Evolutionary conservation across 768 basidiomycete species (phyloP).

Genomic region (Suillus subaureus): DNA sequence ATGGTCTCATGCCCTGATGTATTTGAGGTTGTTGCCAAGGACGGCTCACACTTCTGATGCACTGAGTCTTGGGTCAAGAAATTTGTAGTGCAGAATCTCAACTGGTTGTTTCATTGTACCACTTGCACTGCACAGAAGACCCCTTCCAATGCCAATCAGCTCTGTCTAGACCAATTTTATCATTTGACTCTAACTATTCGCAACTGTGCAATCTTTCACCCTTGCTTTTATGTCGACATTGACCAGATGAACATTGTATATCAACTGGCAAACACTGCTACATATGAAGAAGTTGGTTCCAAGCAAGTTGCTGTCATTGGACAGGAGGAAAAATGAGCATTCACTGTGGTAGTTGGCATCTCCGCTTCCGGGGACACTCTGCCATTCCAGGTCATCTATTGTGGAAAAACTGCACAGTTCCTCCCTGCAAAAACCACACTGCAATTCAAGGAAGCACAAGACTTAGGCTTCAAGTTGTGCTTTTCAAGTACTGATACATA

Average conservation of each 20-base stretch:
- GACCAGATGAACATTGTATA: constrained; percentile 25
- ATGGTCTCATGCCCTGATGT: background rate
- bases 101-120: background rate
- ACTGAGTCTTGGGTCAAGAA: background rate
- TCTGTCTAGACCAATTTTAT: background rate
- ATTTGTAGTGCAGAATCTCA: background rate
- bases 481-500: constrained; percentile 18
- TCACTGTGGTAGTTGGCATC: constrained; percentile 28
- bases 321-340: constrained; percentile 34
- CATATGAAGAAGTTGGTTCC: constrained; percentile 20
- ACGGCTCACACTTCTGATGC: background rate
- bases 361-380: constrained; percentile 28
- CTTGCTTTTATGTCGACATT: constrained; percentile 18
- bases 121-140: background rate
- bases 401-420: constrained; percentile 19
- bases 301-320: constrained; percentile 27
- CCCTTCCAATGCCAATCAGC: background rate
- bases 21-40: background rate
- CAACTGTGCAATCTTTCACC: background rate
- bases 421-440: constrained; percentile 16
- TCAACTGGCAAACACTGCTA: constrained; percentile 16
- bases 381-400: constrained; percentile 33
- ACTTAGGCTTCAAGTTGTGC: constrained; percentile 20
- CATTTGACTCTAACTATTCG: background rate
- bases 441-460: constrained; percentile 13